Conservation (phyloP, 345 rosid species). For the Kernera saxatilis region DNA sequence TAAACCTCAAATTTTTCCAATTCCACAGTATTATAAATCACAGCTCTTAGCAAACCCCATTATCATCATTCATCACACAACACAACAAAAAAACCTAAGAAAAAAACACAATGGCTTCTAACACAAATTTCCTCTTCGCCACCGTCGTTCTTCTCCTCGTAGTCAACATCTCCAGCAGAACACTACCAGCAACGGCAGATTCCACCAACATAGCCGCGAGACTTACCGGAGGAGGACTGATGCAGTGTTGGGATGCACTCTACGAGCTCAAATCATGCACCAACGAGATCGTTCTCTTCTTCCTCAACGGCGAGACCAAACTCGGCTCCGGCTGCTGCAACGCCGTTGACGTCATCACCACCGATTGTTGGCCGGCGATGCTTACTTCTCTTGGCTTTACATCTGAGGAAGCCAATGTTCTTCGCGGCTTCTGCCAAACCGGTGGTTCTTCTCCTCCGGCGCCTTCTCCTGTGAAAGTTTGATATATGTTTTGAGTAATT, state of each 20-base stretch:
- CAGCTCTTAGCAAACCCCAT: background rate
- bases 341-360: constrained; percentile 47
- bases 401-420: constrained; percentile 48
- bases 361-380: constrained; percentile 78
- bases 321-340: constrained; percentile 52
- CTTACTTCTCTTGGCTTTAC: constrained; percentile 68
- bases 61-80: background rate
- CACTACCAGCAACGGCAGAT: background rate
- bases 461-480: constrained; percentile 7
- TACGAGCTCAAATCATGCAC: constrained; percentile 58
- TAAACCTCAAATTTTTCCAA: background rate
- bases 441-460: constrained; percentile 28
- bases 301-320: constrained; percentile 52
- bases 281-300: constrained; percentile 53
- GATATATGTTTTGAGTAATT: background rate
- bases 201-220: constrained; percentile 23
- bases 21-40: background rate
- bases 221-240: constrained; percentile 35
- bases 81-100: background rate
- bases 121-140: background rate
- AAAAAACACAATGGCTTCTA: constrained; percentile 9
- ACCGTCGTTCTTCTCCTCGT: background rate
- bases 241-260: constrained; percentile 62
- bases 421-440: constrained; percentile 48
- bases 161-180: constrained; percentile 4